phyloP scores from a whole-genome alignment of 148 eudicot species.

The Persicaria maculosa region DNA sequence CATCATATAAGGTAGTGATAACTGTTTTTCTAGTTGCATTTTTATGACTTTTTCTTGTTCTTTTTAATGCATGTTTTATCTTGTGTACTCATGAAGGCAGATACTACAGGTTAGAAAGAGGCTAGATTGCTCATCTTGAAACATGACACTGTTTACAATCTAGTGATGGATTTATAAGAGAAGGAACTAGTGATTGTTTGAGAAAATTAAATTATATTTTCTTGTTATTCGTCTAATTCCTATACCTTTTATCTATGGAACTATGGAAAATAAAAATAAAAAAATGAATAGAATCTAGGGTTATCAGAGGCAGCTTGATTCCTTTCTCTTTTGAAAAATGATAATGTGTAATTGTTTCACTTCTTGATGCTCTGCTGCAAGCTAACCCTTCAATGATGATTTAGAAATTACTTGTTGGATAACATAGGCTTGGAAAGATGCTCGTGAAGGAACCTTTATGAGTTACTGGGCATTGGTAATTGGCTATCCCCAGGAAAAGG shows the following conservation, averaged over 20 bases:
- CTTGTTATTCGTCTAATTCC: background rate
- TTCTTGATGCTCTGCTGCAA: background rate
- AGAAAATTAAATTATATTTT: background rate
- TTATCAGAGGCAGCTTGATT: background rate
- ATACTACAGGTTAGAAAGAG: background rate
- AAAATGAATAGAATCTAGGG: background rate
- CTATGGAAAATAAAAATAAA: background rate
- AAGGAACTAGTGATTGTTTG: background rate
- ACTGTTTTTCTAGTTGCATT: conserved; percentile 6
- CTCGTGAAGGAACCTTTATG: conserved; percentile 62
- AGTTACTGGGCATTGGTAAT: conserved; percentile 92
- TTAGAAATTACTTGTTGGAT: background rate
- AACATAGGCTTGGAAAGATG: conserved; percentile 61
- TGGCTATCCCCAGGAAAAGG: conserved; percentile 77
- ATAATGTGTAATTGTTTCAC: background rate
- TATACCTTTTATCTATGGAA: background rate
- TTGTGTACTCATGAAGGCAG: background rate
- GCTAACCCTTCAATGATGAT: background rate
- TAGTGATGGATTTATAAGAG: background rate
- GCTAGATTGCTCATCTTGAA: conserved; percentile 5
- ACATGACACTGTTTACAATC: background rate
- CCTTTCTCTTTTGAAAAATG: conserved; percentile 1
- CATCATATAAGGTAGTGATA: conserved; percentile 50
- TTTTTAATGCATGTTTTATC: conserved; percentile 2
- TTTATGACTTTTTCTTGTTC: background rate